phyloP scores from a whole-genome alignment of 2,329 filamentous ascomycete genomes.

The Aspergillus jensenii region DNA sequence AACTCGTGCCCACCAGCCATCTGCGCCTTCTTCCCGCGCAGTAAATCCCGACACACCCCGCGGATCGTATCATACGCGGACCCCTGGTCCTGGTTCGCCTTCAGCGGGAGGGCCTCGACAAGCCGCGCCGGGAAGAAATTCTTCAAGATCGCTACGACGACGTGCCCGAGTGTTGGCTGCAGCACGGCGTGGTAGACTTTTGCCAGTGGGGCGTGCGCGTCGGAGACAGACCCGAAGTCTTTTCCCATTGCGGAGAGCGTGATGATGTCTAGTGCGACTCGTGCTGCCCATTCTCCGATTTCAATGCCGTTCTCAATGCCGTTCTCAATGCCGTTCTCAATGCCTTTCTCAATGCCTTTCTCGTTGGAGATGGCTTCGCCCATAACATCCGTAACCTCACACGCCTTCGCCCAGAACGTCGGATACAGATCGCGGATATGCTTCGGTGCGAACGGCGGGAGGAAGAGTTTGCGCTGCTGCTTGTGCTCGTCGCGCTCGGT shows the following conservation, averaged over 20 bases:
- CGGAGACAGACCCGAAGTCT: neutral
- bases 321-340: neutral
- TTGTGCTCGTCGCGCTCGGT: neutral
- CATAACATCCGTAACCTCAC: neutral
- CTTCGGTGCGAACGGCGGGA: neutral
- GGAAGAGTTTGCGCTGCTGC: neutral
- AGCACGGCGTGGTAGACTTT: neutral
- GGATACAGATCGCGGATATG: neutral
- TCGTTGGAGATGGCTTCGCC: too few species aligned
- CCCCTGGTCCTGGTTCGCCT: neutral
- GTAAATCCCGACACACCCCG: neutral
- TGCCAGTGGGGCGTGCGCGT: neutral
- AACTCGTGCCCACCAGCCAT: neutral
- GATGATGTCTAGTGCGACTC: neutral
- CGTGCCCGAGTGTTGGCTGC: neutral
- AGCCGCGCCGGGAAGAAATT: neutral
- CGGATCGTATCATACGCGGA: neutral
- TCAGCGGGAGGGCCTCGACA: neutral
- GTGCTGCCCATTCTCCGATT: neutral
- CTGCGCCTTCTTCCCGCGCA: neutral
- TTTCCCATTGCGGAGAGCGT: neutral
- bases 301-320: neutral
- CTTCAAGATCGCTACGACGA: neutral
- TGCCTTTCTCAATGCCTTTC: neutral
- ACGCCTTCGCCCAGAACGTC: neutral